Conservation (phyloP, 371 early-diverging fungal genomes). For the Saksenaea vasiformis region DNA sequence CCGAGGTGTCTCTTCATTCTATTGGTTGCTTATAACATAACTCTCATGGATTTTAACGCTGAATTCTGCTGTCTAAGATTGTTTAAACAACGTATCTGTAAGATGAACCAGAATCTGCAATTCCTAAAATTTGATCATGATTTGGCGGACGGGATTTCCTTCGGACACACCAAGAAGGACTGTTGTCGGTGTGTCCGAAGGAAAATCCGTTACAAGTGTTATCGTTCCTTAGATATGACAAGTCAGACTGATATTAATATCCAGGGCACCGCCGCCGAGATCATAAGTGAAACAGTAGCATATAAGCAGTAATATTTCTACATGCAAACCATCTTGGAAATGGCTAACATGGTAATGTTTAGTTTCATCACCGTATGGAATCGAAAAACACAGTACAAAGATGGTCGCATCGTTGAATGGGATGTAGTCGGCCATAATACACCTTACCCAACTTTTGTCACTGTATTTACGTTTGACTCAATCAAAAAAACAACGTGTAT, state of each 20-base stretch:
- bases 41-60: no score
- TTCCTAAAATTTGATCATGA: no score
- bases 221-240: no score
- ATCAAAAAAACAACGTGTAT: constrained; percentile 58
- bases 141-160: no score
- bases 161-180: no score
- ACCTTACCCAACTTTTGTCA: constrained; percentile 49
- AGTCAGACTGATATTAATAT: constrained; percentile 37
- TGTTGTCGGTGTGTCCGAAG: no score
- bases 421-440: constrained; percentile 59
- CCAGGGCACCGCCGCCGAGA: constrained; percentile 43
- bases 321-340: background rate
- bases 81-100: no score
- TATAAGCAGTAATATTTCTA: constrained; percentile 40
- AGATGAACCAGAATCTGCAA: no score
- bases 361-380: constrained; percentile 61
- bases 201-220: no score
- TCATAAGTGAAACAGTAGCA: constrained; percentile 32
- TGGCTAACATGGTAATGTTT: background rate
- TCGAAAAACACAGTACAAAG: constrained; percentile 53
- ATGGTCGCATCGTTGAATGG: constrained; percentile 60
- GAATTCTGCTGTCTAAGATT: no score
- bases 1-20: no score
- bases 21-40: no score
- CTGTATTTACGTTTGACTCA: constrained; percentile 52